These are phyloP conservation scores for Pezicula radicicola DNA, from an alignment of 2,329 filamentous ascomycete genomes.

Conservation along the genomic window DNA sequence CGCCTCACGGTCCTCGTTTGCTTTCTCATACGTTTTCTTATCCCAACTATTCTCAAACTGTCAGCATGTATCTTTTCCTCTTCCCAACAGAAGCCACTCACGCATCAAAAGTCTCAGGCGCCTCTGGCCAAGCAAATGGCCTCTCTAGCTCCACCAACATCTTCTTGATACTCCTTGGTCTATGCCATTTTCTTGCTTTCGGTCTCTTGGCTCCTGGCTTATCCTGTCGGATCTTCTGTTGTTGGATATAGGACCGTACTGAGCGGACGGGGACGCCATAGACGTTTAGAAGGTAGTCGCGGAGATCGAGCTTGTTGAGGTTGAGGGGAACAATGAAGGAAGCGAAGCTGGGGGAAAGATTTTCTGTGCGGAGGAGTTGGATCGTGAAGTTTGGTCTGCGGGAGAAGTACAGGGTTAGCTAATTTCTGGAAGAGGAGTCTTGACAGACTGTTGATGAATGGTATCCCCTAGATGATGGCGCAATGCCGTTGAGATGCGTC, in stretches of 20 bases:
- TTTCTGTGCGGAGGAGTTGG: slow-evolving; percentile 70
- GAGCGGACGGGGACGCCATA: slow-evolving; percentile 73
- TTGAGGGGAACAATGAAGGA: slow-evolving; percentile 87
- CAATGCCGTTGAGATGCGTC: neutral
- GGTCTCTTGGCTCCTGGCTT: slow-evolving; percentile 34
- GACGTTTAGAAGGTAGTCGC: slow-evolving; percentile 86
- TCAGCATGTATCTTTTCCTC: slow-evolving; percentile 13
- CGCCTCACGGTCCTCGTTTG: slow-evolving; percentile 43
- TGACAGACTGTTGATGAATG: neutral
- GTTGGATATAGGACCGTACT: slow-evolving; percentile 78
- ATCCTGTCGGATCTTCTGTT: slow-evolving; percentile 58
- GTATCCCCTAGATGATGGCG: neutral
- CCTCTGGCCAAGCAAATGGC: slow-evolving; percentile 85
- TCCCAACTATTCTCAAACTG: slow-evolving; percentile 49
- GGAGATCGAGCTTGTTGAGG: slow-evolving; percentile 94
- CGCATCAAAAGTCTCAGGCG: slow-evolving; percentile 56
- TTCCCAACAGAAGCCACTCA: slow-evolving; percentile 38
- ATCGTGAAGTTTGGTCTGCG: slow-evolving; percentile 77
- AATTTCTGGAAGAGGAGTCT: neutral
- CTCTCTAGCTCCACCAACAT: slow-evolving; percentile 90
- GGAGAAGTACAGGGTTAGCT: neutral
- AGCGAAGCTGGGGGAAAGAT: slow-evolving; percentile 75
- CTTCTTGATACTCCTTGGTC: slow-evolving; percentile 75
- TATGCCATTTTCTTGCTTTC: slow-evolving; percentile 55
- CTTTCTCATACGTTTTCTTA: slow-evolving; percentile 53